Base-by-base conservation (phyloP, 2,329 filamentous ascomycete genomes). In the Aspergillus uvarum region DNA sequence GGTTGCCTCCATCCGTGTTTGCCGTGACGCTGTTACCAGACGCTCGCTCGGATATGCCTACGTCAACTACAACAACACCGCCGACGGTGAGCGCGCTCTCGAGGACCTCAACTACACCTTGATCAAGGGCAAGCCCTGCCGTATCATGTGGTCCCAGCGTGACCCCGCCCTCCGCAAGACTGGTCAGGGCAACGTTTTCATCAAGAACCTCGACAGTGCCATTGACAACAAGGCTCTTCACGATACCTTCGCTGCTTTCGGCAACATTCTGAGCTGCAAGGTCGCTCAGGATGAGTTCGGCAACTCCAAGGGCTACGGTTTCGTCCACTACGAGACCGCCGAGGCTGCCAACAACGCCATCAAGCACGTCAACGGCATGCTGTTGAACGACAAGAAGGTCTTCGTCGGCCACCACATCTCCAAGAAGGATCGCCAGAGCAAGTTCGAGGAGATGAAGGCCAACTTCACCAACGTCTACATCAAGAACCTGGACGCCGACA, bases 371-470 rank as follows among this genome's bases (percentile, higher is more conserved):
- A 99, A 99, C 79, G 95, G 95, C 78, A 99, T 99, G 95, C 84
- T 99, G 78, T 82, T 99, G 76, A 99, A 99, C 83, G 95, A 99
- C 87, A 99, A 99, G 89, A 99, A 99, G 87, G 95, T 99, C 67
- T 99, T 96, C 72, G 95, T 99, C 70, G 95, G 95, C 67, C 94
- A 97, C 82, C 95, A 99, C 82, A 98, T 99, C 74, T 93, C 95
- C 78, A 98, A 98, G 90, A 98, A 98, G 87, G 95, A 99, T 77
- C 94, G 95, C 73, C 95, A 98, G 87, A 96, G 92, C 91, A 99
- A 99, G 84, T 98, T 98, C 72, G 95, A 99, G 84, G 95, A 99
- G 86, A 99, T 99, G 94, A 99, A 99, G 89, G 95, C 95, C 80
- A 99, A 99, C 86, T 99, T 96, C 86, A 99, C 95, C 84, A 99